phyloP scores from a whole-genome alignment of 1,139 yeast genomes.

The Pichia sp. region DNA sequence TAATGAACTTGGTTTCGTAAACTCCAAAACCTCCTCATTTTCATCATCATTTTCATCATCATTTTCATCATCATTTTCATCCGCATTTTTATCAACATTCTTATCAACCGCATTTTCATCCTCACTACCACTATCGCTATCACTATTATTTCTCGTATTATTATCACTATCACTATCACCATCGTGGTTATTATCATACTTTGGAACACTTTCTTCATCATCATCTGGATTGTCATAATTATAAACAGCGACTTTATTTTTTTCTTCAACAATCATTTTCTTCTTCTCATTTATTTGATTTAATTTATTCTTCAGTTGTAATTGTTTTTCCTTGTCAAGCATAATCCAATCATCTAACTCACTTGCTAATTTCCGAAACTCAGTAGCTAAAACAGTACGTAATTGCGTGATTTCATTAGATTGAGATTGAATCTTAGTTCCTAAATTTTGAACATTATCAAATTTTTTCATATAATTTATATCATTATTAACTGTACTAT shows the following conservation, averaged over 20 bases:
- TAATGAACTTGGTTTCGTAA: background rate
- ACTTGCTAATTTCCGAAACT: constrained; percentile 39
- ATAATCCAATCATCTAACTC: constrained; percentile 39
- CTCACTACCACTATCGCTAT: constrained; percentile 28
- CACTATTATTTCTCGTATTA: constrained; percentile 19
- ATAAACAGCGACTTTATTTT: constrained; percentile 12
- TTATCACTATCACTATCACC: constrained; percentile 31
- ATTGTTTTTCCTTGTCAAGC: constrained; percentile 41
- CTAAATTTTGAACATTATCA: constrained; percentile 7
- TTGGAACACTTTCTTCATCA: constrained; percentile 28
- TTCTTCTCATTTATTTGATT: constrained; percentile 14
- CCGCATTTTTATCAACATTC: background rate
- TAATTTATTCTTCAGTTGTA: constrained; percentile 34
- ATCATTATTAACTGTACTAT: background rate
- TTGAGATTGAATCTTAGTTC: constrained; percentile 21
- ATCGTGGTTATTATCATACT: constrained; percentile 33
- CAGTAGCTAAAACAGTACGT: constrained; percentile 37
- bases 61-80: constrained; percentile 1
- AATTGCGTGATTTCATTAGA: constrained; percentile 25
- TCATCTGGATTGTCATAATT: constrained; percentile 24
- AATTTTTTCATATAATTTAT: constrained; percentile 2
- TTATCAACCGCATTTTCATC: constrained; percentile 10
- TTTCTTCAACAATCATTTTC: constrained; percentile 9
- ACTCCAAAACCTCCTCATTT: background rate
- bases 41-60: constrained; percentile 2